Evolutionary conservation across 805 yeast genomes (phyloP), one percentile per base, ranked within the genome.

Genomic region (Novakomyces olei): DNA sequence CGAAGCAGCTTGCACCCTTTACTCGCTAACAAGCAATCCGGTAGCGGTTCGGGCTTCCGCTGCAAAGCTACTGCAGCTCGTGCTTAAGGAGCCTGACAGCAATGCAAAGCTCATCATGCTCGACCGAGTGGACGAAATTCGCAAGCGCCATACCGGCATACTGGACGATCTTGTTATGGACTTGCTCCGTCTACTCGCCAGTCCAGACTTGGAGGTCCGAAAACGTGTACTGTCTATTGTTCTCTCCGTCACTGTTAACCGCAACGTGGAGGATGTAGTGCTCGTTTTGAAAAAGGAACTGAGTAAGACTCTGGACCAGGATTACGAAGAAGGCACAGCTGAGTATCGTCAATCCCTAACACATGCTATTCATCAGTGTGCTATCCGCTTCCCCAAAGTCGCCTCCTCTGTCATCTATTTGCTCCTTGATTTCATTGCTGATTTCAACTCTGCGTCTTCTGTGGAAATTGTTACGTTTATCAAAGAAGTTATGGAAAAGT

Each of bases 241-340:
- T n/a, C 60, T 88, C 47, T 65, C 70, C 39, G 63, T 88, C 47
- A 72, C 81, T 30, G 63, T 91, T 26, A 67, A 74, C 44, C 77
- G 92, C 59, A 85, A 85, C 44, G 93, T 81, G 34, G 94, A 81
- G 47, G 93, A 80, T 47, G 92, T 85, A 24, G 76, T 88, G 41
- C 79, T 81, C 48, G 65, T 85, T 42, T 68, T 88, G 54, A 85
- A 79, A 58, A 88, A 80, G 49, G 99, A 88, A 57, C 65, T 88
- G 36, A 73, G 74, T 45, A 69, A 66, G 41, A 69, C 92, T 4
- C 61, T 79, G 12, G 62, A 61, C 36, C 53, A 54, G 33, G 71
- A 69, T 47, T 81, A 78, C 42, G 96, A 85, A 43, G 74, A 76
- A 49, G 64, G 74, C 37, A 56, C 72, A 33, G 32, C 24, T 29